These are phyloP conservation scores for Turnera subulata DNA, from an alignment of 345 rosid genomes.

Conservation along the genomic window DNA sequence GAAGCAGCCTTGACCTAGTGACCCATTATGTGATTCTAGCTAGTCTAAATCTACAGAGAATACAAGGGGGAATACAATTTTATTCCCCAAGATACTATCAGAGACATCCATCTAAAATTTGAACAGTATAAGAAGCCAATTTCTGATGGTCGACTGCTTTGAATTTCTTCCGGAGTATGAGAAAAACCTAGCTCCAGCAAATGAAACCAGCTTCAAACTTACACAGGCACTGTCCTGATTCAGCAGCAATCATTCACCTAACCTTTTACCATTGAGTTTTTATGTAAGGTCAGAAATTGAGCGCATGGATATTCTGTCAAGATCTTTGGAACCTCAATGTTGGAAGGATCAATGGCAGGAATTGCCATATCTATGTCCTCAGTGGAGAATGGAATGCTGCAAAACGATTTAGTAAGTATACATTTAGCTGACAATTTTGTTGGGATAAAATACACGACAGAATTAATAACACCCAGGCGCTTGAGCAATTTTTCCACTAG, in stretches of 20 bases:
- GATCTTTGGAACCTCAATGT: slow-evolving; percentile 46
- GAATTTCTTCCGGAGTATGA: neutral
- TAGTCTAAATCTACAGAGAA: slow-evolving; percentile 8
- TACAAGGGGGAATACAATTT: neutral
- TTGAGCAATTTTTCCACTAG: too few relatives aligned
- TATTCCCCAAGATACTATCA: slow-evolving; percentile 1
- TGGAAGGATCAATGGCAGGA: slow-evolving; percentile 72
- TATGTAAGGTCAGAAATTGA: slow-evolving; percentile 45
- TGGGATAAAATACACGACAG: too few relatives aligned
- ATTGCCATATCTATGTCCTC: slow-evolving; percentile 95
- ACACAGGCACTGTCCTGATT: neutral
- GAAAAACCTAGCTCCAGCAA: neutral
- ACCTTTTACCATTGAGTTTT: slow-evolving; percentile 8
- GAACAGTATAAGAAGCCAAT: neutral
- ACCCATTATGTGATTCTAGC: neutral
- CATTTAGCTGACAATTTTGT: neutral
- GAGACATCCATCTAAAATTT: neutral
- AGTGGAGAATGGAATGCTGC: slow-evolving; percentile 94
- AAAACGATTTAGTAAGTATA: neutral
- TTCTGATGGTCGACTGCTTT: neutral
- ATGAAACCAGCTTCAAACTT: neutral
- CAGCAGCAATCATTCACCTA: neutral
- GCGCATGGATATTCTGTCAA: slow-evolving; percentile 65
- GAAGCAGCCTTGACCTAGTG: slow-evolving; percentile 20
- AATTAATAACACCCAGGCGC: too few relatives aligned